A percentile compares a stretch with the other conserved stretches of the same genome.
Evolutionary conservation across 176 grass and related monocot genomes (phyloP).

Genomic region (Elymus sibiricus): DNA sequence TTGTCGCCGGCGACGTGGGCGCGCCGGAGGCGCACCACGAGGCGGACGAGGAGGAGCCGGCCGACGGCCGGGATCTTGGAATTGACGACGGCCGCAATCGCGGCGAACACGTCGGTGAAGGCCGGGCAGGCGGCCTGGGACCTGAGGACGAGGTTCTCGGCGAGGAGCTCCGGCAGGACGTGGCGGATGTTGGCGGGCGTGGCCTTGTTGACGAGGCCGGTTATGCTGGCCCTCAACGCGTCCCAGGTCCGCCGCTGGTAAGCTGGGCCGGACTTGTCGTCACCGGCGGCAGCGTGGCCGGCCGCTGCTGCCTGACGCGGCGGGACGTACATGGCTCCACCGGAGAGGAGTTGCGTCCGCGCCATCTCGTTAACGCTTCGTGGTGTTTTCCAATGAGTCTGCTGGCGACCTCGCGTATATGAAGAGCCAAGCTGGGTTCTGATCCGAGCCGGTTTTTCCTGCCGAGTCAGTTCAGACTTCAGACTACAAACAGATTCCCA

Average conservation of each 20-base stretch:
- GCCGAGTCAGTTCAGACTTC: no score
- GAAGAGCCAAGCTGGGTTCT: no score
- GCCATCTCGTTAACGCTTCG: not conserved
- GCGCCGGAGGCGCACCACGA: constrained; percentile 3
- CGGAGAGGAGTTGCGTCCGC: no score
- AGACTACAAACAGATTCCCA: no score
- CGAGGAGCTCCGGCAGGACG: constrained; percentile 51
- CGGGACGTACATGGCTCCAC: not conserved
- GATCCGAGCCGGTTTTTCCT: no score
- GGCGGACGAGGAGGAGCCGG: constrained; percentile 44
- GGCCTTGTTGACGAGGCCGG: constrained; percentile 1
- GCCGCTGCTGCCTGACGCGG: not conserved
- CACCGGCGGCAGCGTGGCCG: not conserved
- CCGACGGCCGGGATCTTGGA: constrained; percentile 44
- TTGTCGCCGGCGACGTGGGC: not conserved
- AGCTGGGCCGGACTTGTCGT: not conserved
- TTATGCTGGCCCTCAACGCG: not conserved
- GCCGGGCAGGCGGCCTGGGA: constrained; percentile 53
- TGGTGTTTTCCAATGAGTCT: no score
- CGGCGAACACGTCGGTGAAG: constrained; percentile 56
- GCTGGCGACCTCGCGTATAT: no score
- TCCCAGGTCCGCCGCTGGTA: not conserved
- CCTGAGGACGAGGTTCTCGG: constrained; percentile 53
- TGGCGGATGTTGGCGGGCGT: constrained; percentile 52
- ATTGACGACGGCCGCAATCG: constrained; percentile 50